Conservation (phyloP, 1,284 basidiomycete genomes). For the Neolentinus lepideus region DNA sequence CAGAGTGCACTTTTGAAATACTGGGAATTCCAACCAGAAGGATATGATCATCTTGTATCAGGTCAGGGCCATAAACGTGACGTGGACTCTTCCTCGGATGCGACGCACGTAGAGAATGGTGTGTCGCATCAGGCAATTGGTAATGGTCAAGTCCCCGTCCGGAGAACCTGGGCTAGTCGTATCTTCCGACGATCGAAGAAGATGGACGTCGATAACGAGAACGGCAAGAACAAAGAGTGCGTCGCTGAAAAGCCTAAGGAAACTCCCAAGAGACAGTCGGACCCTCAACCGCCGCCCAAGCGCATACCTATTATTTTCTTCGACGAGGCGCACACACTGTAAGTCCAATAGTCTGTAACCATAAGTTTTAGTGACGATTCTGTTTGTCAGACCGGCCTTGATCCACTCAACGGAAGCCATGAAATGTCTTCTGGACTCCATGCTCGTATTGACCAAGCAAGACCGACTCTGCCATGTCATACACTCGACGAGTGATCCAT, state of each 20-base stretch:
- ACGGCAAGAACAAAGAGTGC: slow-evolving; percentile 5
- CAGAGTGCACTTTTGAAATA: slow-evolving; percentile 67
- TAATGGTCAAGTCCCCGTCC: background rate
- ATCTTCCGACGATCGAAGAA: background rate
- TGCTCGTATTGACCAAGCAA: slow-evolving; percentile 81
- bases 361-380: slow-evolving; percentile 1
- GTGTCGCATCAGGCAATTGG: background rate
- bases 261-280: slow-evolving; percentile 24
- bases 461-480: slow-evolving; percentile 77
- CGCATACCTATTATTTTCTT: slow-evolving; percentile 77
- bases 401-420: slow-evolving; percentile 72
- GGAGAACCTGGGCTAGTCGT: background rate
- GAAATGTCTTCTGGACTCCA: slow-evolving; percentile 76
- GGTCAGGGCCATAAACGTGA: background rate
- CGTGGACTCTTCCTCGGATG: slow-evolving; percentile 21
- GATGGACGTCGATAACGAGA: slow-evolving; percentile 6
- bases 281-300: slow-evolving; percentile 34
- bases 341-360: slow-evolving; percentile 16
- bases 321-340: slow-evolving; percentile 80
- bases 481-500: slow-evolving; percentile 78
- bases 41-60: slow-evolving; percentile 18
- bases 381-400: slow-evolving; percentile 46
- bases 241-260: slow-evolving; percentile 6
- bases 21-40: slow-evolving; percentile 53
- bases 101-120: slow-evolving; percentile 22